Percentiles rank a stretch among this genome's conserved stretches.
Evolutionary conservation across 2,329 filamentous ascomycete species (phyloP).

Genomic region (Hirsutella thompsonii): DNA sequence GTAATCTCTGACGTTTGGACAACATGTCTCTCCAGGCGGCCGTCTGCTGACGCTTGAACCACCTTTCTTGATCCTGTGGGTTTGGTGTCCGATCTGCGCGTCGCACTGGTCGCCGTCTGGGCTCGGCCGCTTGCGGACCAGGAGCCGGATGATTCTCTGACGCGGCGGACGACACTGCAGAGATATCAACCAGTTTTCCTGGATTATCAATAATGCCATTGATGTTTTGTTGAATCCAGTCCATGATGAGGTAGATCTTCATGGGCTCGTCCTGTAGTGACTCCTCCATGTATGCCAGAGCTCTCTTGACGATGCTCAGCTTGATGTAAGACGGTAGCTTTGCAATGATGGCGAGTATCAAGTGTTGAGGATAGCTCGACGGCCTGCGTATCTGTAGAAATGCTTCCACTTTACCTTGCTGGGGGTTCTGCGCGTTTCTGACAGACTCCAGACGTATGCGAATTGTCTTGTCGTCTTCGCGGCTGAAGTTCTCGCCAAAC

Average conservation of each 20-base stretch:
- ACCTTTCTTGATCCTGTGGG: constrained; percentile 48
- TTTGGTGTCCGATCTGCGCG: constrained; percentile 53
- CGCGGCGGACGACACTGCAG: constrained; percentile 58
- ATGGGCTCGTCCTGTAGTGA: constrained; percentile 74
- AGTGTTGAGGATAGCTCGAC: constrained; percentile 57
- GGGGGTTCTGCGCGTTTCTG: constrained; percentile 37
- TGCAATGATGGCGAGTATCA: constrained; percentile 56
- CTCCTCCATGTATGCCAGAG: constrained; percentile 56
- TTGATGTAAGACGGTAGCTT: constrained; percentile 85
- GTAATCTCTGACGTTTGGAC: constrained; percentile 56
- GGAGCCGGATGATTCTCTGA: constrained; percentile 33
- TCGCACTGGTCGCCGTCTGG: constrained; percentile 33
- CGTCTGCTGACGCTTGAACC: constrained; percentile 54
- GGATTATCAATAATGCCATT: constrained; percentile 74
- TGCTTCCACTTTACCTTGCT: constrained; percentile 36
- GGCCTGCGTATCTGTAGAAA: constrained; percentile 57
- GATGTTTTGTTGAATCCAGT: constrained; percentile 83
- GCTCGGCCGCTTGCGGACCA: constrained; percentile 14
- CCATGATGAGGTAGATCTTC: constrained; percentile 74
- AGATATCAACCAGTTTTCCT: constrained; percentile 72
- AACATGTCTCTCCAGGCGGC: constrained; percentile 64
- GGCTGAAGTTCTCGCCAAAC: constrained; percentile 60
- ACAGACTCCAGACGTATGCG: constrained; percentile 53
- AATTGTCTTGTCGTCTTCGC: constrained; percentile 49
- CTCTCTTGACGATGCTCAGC: constrained; percentile 71